A percentile compares a stretch with the other conserved stretches of the same genome.
Conservation (phyloP, 1,284 basidiomycete species). For the Pseudozyma pruni region DNA sequence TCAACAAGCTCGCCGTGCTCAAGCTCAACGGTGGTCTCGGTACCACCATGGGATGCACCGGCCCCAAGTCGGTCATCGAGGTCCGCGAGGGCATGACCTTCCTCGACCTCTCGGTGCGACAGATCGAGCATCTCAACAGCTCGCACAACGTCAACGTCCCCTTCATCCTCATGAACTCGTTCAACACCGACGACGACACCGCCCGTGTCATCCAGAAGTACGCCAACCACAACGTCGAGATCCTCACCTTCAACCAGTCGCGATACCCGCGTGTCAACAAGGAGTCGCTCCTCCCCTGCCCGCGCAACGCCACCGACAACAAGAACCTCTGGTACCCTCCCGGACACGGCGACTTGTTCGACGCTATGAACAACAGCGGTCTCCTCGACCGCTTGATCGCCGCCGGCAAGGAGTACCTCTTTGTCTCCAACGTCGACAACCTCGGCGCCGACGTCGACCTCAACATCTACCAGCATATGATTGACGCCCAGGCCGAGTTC, state of each 20-base stretch:
- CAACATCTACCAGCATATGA: conserved; percentile 73
- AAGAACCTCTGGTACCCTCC: conserved; percentile 95
- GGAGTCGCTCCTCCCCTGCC: conserved; percentile 90
- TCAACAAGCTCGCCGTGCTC: conserved; percentile 84
- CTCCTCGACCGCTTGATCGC: conserved; percentile 92
- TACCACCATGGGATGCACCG: conserved; percentile 90
- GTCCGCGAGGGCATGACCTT: conserved; percentile 93
- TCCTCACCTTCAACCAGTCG: conserved; percentile 88
- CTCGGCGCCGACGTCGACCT: conserved; percentile 90
- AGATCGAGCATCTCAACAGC: conserved; percentile 85
- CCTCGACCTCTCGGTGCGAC: conserved; percentile 94
- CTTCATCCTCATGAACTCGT: conserved; percentile 99
- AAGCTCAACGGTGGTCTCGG: conserved; percentile 99
- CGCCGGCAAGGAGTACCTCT: conserved; percentile 97
- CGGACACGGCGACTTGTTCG: conserved; percentile 97
- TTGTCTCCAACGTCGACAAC: conserved; percentile 99
- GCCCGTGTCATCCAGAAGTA: conserved; percentile 95
- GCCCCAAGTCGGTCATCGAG: conserved; percentile 72
- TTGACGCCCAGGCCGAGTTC: conserved; percentile 68
- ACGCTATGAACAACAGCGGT: conserved; percentile 91
- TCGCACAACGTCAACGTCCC: conserved; percentile 82
- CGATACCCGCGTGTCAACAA: conserved; percentile 97
- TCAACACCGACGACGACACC: conserved; percentile 82
- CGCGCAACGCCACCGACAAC: conserved; percentile 85
- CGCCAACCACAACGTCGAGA: conserved; percentile 76